Conservation (phyloP, 192 early-diverging fungal genomes). For the Coemansia sp. region DNA sequence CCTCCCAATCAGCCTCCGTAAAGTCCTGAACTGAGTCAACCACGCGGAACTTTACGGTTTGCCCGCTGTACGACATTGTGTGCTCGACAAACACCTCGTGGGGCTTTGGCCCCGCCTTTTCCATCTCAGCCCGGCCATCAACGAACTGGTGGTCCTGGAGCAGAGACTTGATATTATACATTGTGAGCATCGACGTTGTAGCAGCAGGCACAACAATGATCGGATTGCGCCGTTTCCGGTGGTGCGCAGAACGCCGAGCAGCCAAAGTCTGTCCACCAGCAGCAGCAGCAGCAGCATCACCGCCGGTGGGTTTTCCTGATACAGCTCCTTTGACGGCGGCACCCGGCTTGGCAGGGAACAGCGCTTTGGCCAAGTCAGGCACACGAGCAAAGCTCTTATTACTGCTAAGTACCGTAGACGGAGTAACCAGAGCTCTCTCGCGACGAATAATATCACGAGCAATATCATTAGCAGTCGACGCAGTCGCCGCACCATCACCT, state of each 20-base stretch:
- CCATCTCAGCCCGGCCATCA: slow-evolving; percentile 60
- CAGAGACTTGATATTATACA: slow-evolving; percentile 88
- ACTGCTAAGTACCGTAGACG: slow-evolving; percentile 39
- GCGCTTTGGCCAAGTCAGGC: slow-evolving; percentile 32
- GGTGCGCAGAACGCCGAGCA: slow-evolving; percentile 11
- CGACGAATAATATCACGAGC: slow-evolving; percentile 32
- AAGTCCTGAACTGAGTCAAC: slow-evolving; percentile 76
- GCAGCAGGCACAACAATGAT: slow-evolving; percentile 93
- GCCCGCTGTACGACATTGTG: slow-evolving; percentile 31
- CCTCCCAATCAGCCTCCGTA: slow-evolving; percentile 77
- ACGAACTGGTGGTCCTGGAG: slow-evolving; percentile 74
- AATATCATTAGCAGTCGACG: slow-evolving; percentile 8
- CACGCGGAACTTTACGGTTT: slow-evolving; percentile 69
- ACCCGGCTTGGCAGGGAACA: slow-evolving; percentile 32
- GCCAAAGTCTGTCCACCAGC: background rate
- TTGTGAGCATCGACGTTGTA: slow-evolving; percentile 75
- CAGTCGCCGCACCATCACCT: background rate
- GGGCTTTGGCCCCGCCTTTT: slow-evolving; percentile 68
- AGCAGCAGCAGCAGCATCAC: background rate
- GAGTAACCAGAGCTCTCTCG: slow-evolving; percentile 33
- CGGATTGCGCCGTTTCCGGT: slow-evolving; percentile 57
- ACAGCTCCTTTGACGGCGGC: background rate
- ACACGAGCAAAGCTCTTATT: slow-evolving; percentile 47
- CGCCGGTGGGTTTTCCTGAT: background rate
- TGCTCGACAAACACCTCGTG: slow-evolving; percentile 63